Base-by-base conservation (phyloP, 192 early-diverging fungal species). In the Phlyctochytrium arcticum region DNA sequence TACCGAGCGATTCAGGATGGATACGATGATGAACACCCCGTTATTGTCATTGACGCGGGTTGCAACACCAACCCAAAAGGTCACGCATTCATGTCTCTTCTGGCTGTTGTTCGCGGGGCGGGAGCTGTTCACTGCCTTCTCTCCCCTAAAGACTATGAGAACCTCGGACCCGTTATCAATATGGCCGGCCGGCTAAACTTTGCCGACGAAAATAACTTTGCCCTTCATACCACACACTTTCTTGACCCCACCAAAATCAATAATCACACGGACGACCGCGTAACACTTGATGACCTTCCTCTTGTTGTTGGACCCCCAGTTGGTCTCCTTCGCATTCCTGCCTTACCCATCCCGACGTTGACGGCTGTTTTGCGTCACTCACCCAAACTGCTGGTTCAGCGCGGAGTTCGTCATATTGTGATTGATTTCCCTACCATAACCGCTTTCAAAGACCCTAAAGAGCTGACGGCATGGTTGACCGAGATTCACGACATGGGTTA, bases 41-140 rank as follows among this genome's bases (percentile, higher is more conserved):
- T 50, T 15, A 48, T 48, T 5, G 12, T 54, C 15, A 32, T 64
- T 21, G 26, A 29, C 5, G 26, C 39, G 5, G 37, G 48, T 26
- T 64, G 62, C 62, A 17, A 54, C 39, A 6, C 12, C 27, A 8
- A 48, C 6, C 6, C 15, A 17, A 17, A 5, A 5, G 62, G 62
- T 4, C 48, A 54, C 27, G 62, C 62, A 21, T 46, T 54, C 31
- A 26, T 21, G 30, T 48, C 51, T 7, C 17, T 64, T 17, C 37
- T 64, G 26, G 62, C 62, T 9, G 62, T 35, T 12, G 62, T 64
- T 15, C 62, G 62, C n/a, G 62, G 62, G 12, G 62, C 62, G 5
- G 19, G 47, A 2, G 37, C n/a, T 4, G 37, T 48, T 8, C 31
- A 64, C 50, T 64, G 62, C 21, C 17, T 64, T 21, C 32, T 64